Evolutionary conservation across 306 rosid genomes (phyloP), one percentile per base, ranked within the genome.

Genomic region (Vigna mungo): DNA sequence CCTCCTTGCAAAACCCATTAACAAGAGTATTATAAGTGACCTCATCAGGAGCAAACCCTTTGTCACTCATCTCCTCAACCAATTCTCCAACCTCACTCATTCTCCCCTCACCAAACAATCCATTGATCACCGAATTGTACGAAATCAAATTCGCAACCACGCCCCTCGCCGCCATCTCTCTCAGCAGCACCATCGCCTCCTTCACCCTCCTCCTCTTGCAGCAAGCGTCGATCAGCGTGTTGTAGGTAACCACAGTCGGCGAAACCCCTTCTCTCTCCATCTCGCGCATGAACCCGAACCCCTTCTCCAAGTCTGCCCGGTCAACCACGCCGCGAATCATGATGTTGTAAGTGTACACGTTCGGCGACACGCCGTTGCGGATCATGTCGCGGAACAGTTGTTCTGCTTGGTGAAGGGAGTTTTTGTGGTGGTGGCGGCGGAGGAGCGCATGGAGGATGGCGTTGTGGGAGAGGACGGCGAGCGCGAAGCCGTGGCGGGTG

Each of bases 11-110:
- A 76, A 84, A 82, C 44, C 97, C 97, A 68, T 88, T 89, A 30
- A 94, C 85, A 10, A 94, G 92, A 3, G 96, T 94, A 71, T 94
- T 92, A 78, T 78, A 83, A 8, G 98, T 94, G 34, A 94, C 88
- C 79, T 86, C 87, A 72, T 94, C 96, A 15, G 90, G 87, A 71
- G 74, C 76, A 83, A 84, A 87, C 8, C 96, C 93, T 46, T 56
- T 90, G 49, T 36, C 65, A 17, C 63, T 78, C 97, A 92, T 92
- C 80, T 90, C 90, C 84, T 83, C 83, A 7, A 92, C 80, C 46
- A 92, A 46, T 61, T 83, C 84, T 17, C 25, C 25, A 0, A 85
- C 81, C 86, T 94, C 95, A 9, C 49, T 65, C 89, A 88, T 85
- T 82, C 80, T 89, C 76, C 95, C 92, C 59, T 87, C 88, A 2